A percentile compares a stretch with the other conserved stretches of the same genome.
These are phyloP conservation scores for Pseudopithomyces maydicus DNA, from an alignment of 2,329 filamentous ascomycete species.

Conservation along the genomic window DNA sequence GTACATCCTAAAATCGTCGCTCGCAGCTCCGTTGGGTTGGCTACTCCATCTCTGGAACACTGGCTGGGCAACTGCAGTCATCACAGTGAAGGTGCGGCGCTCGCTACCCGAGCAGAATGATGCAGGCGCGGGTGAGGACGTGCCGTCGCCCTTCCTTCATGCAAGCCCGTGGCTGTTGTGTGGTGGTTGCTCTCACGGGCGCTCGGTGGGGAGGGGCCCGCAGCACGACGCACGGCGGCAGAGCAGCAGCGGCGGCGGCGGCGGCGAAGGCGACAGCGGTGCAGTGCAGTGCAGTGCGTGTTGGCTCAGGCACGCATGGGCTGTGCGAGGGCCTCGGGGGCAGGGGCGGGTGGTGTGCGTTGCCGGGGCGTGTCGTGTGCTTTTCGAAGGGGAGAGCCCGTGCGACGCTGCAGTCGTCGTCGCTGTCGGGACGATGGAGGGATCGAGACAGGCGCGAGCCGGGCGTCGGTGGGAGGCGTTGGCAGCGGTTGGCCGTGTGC, in stretches of 20 bases:
- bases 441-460: constrained; percentile 13
- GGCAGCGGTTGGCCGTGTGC: constrained; percentile 20
- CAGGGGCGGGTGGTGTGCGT: constrained; percentile 16
- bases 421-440: not conserved
- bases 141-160: constrained; percentile 31
- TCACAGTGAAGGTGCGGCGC: constrained; percentile 42
- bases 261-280: not conserved
- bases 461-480: constrained; percentile 13
- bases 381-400: constrained; percentile 34
- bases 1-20: constrained; percentile 88
- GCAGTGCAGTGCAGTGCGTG: not conserved
- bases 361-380: constrained; percentile 42
- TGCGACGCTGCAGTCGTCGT: constrained; percentile 27
- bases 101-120: constrained; percentile 22
- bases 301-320: constrained; percentile 34
- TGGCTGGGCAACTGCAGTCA: constrained; percentile 71
- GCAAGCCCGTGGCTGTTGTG: constrained; percentile 21
- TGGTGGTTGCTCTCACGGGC: constrained; percentile 8
- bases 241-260: constrained; percentile 19
- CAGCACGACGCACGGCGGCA: constrained; percentile 28
- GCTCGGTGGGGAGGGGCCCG: constrained; percentile 28
- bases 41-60: constrained; percentile 69
- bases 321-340: constrained; percentile 17
- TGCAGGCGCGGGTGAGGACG: constrained; percentile 21
- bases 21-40: constrained; percentile 66